Evolutionary conservation across 192 early-diverging fungal genomes (phyloP).

Genomic region (Coemansia sp.): DNA sequence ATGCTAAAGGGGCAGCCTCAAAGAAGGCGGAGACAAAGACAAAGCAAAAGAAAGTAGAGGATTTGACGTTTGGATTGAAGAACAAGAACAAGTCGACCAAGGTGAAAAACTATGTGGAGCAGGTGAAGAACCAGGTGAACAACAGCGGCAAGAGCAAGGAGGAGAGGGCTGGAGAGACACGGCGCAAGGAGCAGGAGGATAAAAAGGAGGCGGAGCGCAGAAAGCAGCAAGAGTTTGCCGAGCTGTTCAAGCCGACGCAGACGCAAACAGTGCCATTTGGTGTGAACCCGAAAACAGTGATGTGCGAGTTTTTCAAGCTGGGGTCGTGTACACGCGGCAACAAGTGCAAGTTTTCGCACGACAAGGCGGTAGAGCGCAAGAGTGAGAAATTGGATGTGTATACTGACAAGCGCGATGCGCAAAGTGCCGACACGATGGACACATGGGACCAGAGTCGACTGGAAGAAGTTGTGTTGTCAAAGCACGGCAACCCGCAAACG

Average conservation of each 20-base stretch:
- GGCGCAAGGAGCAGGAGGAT: constrained; percentile 58
- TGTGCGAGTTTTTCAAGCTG: constrained; percentile 91
- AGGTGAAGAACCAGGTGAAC: constrained; percentile 83
- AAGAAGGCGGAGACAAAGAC: constrained; percentile 63
- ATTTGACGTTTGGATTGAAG: constrained; percentile 98
- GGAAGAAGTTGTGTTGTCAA: constrained; percentile 82
- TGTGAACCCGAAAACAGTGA: constrained; percentile 91
- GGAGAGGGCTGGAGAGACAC: constrained; percentile 55
- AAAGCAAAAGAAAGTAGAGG: constrained; percentile 84
- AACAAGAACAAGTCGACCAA: constrained; percentile 98
- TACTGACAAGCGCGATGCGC: constrained; percentile 73
- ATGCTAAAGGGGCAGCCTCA: constrained; percentile 34
- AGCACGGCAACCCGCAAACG: constrained; percentile 79
- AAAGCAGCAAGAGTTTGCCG: constrained; percentile 86
- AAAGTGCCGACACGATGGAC: constrained; percentile 87
- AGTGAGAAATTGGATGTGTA: constrained; percentile 90
- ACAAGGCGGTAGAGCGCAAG: constrained; percentile 87
- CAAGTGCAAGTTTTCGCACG: constrained; percentile 98
- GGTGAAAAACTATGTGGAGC: constrained; percentile 85
- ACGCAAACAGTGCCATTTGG: constrained; percentile 98
- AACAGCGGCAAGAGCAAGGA: constrained; percentile 58
- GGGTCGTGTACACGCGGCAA: constrained; percentile 87
- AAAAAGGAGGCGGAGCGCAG: constrained; percentile 82
- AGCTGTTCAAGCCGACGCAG: constrained; percentile 87
- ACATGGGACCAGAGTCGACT: constrained; percentile 92